Percentiles rank a stretch among this genome's conserved stretches.
These are phyloP conservation scores for Thelonectria blattea DNA, from an alignment of 2,329 filamentous ascomycete species.

Conservation along the genomic window DNA sequence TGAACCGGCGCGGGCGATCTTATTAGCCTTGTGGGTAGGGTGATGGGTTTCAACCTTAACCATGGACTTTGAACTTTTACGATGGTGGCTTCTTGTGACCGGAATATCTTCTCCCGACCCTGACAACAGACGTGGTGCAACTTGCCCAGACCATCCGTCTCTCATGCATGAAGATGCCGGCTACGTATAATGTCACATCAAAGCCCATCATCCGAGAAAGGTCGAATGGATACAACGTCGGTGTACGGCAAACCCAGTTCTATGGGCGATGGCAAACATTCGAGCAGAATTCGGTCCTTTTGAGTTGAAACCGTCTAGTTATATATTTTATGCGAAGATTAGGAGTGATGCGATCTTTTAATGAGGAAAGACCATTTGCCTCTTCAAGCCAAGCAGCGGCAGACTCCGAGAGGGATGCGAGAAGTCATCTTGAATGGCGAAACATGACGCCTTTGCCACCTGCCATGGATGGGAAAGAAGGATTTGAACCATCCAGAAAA, in stretches of 20 bases:
- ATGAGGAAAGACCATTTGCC: background rate
- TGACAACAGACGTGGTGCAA: too few species aligned
- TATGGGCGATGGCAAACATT: too few species aligned
- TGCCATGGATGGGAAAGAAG: background rate
- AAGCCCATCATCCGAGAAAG: too few species aligned
- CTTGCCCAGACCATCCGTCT: too few species aligned
- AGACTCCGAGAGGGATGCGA: too few species aligned
- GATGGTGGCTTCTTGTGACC: background rate
- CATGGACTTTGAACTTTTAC: background rate
- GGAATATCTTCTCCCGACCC: background rate
- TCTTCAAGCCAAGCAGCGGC: background rate
- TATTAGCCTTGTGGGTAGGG: conserved; percentile 1
- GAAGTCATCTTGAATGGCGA: background rate
- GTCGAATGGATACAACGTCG: too few species aligned
- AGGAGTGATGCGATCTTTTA: background rate
- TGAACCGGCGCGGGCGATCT: conserved; percentile 3
- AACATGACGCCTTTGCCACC: background rate
- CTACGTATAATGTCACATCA: too few species aligned
- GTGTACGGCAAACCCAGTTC: too few species aligned
- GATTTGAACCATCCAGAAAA: background rate
- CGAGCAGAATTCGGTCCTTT: background rate
- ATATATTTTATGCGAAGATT: background rate
- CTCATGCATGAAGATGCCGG: too few species aligned
- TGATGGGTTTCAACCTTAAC: background rate
- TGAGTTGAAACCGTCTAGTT: background rate